phyloP scores from a whole-genome alignment of 2,329 filamentous ascomycete genomes.

The Elsinoe ampelina region DNA sequence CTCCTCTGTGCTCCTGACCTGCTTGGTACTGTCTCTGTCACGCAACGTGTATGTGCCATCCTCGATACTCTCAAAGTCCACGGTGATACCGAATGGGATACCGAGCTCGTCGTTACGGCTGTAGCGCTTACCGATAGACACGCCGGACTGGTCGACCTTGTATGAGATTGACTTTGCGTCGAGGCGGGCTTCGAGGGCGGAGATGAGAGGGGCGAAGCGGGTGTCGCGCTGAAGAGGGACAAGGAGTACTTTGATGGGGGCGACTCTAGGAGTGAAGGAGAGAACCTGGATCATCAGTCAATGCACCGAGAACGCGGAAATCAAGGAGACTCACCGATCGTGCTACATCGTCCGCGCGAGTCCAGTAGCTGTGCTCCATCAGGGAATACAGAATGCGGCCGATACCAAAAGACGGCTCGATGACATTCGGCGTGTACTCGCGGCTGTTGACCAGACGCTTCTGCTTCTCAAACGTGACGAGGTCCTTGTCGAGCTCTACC shows the following conservation, averaged over 20 bases:
- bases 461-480: conserved; percentile 74
- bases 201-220: conserved; percentile 69
- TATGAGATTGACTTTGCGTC: conserved; percentile 69
- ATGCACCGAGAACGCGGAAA: neutral
- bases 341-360: conserved; percentile 70
- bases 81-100: conserved; percentile 84
- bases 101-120: conserved; percentile 91
- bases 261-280: conserved; percentile 65
- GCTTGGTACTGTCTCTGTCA: conserved; percentile 82
- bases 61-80: conserved; percentile 91
- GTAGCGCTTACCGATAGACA: conserved; percentile 91
- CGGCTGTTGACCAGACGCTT: conserved; percentile 74
- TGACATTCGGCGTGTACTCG: conserved; percentile 77
- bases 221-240: conserved; percentile 77
- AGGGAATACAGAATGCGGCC: conserved; percentile 87
- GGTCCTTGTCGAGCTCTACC: conserved; percentile 68
- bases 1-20: conserved; percentile 75
- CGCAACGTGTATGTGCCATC: conserved; percentile 79
- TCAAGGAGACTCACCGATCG: conserved; percentile 61
- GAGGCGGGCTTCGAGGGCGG: conserved; percentile 64
- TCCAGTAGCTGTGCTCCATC: conserved; percentile 95
- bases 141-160: conserved; percentile 80
- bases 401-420: conserved; percentile 96
- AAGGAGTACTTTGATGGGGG: conserved; percentile 91
- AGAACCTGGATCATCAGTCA: conserved; percentile 43